Percentiles rank a stretch among this genome's conserved stretches.
phyloP scores from a whole-genome alignment of 192 early-diverging fungal genomes.

The Mortierella antarctica region DNA sequence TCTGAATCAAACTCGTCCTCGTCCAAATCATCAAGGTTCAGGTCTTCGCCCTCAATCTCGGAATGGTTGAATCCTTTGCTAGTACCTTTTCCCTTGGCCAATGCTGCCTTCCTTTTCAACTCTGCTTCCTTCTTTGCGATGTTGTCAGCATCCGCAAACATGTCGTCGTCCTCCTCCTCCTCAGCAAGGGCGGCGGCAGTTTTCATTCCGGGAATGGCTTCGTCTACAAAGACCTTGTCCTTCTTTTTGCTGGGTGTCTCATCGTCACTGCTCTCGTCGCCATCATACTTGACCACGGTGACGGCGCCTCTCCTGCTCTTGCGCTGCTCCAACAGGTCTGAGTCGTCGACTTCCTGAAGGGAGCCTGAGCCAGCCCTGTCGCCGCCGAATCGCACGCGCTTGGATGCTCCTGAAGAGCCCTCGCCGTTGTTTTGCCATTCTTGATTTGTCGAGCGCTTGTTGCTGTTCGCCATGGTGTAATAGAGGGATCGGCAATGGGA shows the following conservation, averaged over 20 bases:
- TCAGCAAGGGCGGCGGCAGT: slow-evolving; percentile 10
- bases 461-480: slow-evolving; percentile 2
- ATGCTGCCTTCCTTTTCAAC: slow-evolving; percentile 35
- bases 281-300: slow-evolving; percentile 59
- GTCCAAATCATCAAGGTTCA: slow-evolving; percentile 54
- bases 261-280: slow-evolving; percentile 52
- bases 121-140: slow-evolving; percentile 1
- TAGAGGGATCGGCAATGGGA: neutral
- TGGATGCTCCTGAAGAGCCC: neutral
- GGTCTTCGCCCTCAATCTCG: slow-evolving; percentile 67
- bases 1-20: slow-evolving; percentile 68
- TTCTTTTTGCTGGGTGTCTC: slow-evolving; percentile 38
- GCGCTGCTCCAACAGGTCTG: slow-evolving; percentile 60
- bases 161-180: slow-evolving; percentile 63
- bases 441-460: slow-evolving; percentile 30
- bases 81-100: slow-evolving; percentile 22
- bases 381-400: slow-evolving; percentile 46
- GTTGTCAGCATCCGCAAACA: slow-evolving; percentile 64
- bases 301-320: slow-evolving; percentile 62
- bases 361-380: neutral
- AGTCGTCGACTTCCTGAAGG: slow-evolving; percentile 54
- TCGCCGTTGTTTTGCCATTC: slow-evolving; percentile 13
- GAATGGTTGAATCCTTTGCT: slow-evolving; percentile 22
- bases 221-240: slow-evolving; percentile 25
- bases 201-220: slow-evolving; percentile 25